Conservation (phyloP, 352 stramenopile species). For the Pythium aristosporum region DNA sequence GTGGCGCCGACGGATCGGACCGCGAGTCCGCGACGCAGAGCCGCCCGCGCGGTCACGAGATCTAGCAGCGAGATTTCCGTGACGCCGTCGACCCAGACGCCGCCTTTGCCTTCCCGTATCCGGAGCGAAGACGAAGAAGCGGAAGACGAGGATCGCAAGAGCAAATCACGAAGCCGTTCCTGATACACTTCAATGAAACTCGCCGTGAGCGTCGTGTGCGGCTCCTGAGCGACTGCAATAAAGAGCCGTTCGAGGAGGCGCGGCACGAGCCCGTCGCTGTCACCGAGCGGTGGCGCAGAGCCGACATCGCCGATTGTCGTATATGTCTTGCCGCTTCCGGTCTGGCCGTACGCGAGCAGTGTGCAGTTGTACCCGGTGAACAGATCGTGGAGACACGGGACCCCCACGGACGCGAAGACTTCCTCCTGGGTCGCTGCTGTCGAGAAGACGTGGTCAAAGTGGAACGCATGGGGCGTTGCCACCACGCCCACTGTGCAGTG, state of each 20-base stretch:
- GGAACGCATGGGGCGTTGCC: constrained; percentile 19
- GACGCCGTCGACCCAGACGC: constrained; percentile 49
- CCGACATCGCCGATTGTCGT: constrained; percentile 37
- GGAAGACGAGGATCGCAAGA: constrained; percentile 15
- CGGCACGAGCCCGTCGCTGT: constrained; percentile 38
- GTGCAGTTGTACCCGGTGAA: constrained; percentile 70
- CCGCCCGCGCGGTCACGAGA: constrained; percentile 28
- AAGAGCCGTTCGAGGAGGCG: constrained; percentile 42
- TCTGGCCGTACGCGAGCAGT: constrained; percentile 72
- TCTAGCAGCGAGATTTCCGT: constrained; percentile 43
- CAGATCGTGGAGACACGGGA: constrained; percentile 50
- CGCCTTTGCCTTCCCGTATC: constrained; percentile 46
- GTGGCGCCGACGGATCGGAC: constrained; percentile 47
- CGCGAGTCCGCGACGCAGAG: constrained; percentile 38
- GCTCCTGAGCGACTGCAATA: constrained; percentile 27
- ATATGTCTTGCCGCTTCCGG: constrained; percentile 68
- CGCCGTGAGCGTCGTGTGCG: constrained; percentile 32
- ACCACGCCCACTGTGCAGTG: not conserved
- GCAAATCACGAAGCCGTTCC: constrained; percentile 58
- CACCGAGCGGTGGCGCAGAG: not conserved
- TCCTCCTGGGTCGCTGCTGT: constrained; percentile 34
- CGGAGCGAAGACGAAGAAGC: constrained; percentile 22
- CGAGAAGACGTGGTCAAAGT: constrained; percentile 56
- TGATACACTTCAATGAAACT: constrained; percentile 78
- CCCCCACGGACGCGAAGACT: constrained; percentile 46